A percentile compares a stretch with the other conserved stretches of the same genome.
Evolutionary conservation across 2,329 filamentous ascomycete genomes (phyloP).

Genomic region (Pestalotiopsis sp.): DNA sequence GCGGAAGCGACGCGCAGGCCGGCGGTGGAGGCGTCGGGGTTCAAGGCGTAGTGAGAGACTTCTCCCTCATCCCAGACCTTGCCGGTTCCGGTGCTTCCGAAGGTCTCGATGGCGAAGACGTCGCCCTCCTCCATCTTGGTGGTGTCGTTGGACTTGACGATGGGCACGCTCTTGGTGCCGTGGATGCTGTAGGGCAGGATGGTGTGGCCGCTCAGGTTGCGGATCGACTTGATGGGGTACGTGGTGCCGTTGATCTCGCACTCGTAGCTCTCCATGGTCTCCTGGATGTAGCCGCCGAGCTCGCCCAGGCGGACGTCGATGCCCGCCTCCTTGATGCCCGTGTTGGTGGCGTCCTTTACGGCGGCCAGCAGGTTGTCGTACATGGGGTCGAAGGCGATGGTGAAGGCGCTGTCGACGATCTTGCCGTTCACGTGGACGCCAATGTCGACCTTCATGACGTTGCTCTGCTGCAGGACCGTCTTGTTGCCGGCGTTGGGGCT

Average conservation of each 20-base stretch:
- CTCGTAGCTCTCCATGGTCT: constrained; percentile 92
- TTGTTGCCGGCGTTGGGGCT: constrained; percentile 87
- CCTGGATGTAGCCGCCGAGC: constrained; percentile 81
- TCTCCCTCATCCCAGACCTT: constrained; percentile 87
- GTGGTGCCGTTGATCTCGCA: constrained; percentile 78
- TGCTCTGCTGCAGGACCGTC: constrained; percentile 66
- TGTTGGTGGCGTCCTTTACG: constrained; percentile 77
- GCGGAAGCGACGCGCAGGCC: constrained; percentile 78
- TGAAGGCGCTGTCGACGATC: constrained; percentile 82
- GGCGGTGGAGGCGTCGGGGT: constrained; percentile 71
- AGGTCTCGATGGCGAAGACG: constrained; percentile 93
- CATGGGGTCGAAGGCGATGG: constrained; percentile 70
- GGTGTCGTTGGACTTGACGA: constrained; percentile 83
- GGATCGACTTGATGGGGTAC: constrained; percentile 80
- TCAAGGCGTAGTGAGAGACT: constrained; percentile 83
- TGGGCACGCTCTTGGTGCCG: constrained; percentile 89
- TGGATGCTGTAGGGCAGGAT: constrained; percentile 90
- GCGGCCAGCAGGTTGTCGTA: constrained; percentile 75
- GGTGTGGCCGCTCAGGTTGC: constrained; percentile 86
- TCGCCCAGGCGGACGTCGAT: constrained; percentile 89
- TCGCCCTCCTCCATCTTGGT: constrained; percentile 99
- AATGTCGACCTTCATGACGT: constrained; percentile 83
- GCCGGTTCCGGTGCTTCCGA: constrained; percentile 89
- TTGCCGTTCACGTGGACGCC: constrained; percentile 78
- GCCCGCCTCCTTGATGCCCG: constrained; percentile 85